phyloP scores from a whole-genome alignment of 371 early-diverging fungal genomes.

The Apophysomyces variabilis region DNA sequence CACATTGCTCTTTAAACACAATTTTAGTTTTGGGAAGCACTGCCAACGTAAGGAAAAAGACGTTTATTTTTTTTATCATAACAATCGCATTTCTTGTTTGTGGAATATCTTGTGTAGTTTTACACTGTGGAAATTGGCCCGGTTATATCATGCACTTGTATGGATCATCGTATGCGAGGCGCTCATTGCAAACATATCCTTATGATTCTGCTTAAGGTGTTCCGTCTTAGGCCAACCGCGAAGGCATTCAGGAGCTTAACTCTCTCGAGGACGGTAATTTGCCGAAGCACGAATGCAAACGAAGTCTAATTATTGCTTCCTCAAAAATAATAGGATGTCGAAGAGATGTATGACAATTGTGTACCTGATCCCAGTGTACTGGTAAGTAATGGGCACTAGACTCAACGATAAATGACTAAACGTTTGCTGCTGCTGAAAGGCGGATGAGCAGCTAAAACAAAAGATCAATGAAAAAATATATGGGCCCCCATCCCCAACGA shows the following conservation, averaged over 20 bases:
- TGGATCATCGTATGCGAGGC: slow-evolving; percentile 22
- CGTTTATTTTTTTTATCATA: no score
- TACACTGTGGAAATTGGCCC: slow-evolving; percentile 31
- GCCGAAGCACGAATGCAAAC: not conserved
- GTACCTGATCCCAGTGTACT: slow-evolving; percentile 24
- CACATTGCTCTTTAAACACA: not conserved
- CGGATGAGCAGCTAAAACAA: slow-evolving; percentile 12
- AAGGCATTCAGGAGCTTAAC: slow-evolving; percentile 10
- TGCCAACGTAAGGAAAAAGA: slow-evolving; percentile 35
- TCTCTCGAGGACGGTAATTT: slow-evolving; percentile 5
- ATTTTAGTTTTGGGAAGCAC: slow-evolving; percentile 37
- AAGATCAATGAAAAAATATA: slow-evolving; percentile 5
- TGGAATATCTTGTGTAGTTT: slow-evolving; percentile 18
- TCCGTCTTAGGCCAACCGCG: slow-evolving; percentile 22
- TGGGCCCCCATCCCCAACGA: not conserved
- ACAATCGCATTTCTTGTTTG: no score
- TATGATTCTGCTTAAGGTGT: slow-evolving; percentile 37
- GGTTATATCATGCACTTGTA: slow-evolving; percentile 27
- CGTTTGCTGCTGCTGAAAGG: not conserved
- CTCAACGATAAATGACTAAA: not conserved
- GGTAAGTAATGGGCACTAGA: slow-evolving; percentile 13
- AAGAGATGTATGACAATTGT: slow-evolving; percentile 14
- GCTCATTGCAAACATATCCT: slow-evolving; percentile 43
- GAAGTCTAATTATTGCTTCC: not conserved
- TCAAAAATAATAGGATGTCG: slow-evolving; percentile 14